Evolutionary conservation across 805 yeast genomes (phyloP), one percentile per base, ranked within the genome.

Genomic region (Yarrowia sp.): DNA sequence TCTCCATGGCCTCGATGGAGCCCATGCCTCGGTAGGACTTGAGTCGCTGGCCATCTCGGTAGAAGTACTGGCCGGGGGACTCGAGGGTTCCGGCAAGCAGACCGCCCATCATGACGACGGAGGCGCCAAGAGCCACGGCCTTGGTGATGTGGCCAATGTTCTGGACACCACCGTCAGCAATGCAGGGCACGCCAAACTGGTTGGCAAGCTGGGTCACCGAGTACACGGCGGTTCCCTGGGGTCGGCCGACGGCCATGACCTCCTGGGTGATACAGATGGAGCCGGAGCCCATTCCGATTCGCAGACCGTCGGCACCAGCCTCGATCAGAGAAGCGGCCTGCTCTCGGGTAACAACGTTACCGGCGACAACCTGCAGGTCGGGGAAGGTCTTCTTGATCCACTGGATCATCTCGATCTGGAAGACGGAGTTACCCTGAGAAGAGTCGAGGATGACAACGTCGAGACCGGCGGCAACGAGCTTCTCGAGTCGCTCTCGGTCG

Each of bases 231-330:
- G 98, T 92, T 82, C 98, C 99, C 84, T 95, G 99, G 70, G 99
- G 99, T 86, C 99, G 92, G 82, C 99, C 99, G 83, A 97, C 96
- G 66, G 99, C 99, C 99, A 95, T 95, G 70, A 95, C 99, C 83
- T 95, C 99, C 84, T 95, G 99, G 66, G 99, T 95, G 79, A 95
- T 95, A 86, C 99, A 95, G 79, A 96, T 96, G 71, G 98, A 92
- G 76, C 99, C 99, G 40, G 98, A 91, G 78, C 99, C 99, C 99
- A 95, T 95, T 83, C 99, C 99, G 74, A 95, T 94, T 86, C 98
- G 92, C 76, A 95, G 85, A 79, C 93, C 98, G 79, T 95, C 99
- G 66, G 96, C 97, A 81, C 99, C 99, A 66, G 97, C 97, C 75
- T 85, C 89, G 75, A 92, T 94, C 77, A 95, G 85, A 76, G 87